Percentiles rank a stretch among this genome's conserved stretches.
These are phyloP conservation scores for Drechslera avenae DNA, from an alignment of 2,329 filamentous ascomycete genomes.

Conservation along the genomic window DNA sequence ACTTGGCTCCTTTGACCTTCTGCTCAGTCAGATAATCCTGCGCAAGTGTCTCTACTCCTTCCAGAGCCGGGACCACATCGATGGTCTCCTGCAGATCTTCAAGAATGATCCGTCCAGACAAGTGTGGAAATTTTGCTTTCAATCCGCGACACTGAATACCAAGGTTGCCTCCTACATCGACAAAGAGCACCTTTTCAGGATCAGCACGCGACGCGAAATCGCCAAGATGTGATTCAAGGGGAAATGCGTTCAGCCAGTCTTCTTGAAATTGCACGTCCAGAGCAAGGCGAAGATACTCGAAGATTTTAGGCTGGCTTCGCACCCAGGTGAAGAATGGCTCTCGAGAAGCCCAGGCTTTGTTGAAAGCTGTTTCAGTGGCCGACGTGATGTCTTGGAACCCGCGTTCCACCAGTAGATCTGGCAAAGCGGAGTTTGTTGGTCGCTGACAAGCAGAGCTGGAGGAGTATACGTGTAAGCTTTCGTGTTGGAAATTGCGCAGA, in stretches of 20 bases:
- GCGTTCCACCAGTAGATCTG: neutral
- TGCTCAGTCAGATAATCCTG: conserved; percentile 1
- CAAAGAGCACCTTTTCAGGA: conserved; percentile 2
- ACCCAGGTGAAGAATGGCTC: conserved; percentile 1
- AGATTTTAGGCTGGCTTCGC: neutral
- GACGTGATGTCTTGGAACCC: neutral
- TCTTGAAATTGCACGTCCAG: conserved; percentile 1
- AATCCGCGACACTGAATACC: conserved; percentile 1
- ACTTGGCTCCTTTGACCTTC: conserved; percentile 1
- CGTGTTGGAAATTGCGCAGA: neutral
- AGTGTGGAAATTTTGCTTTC: neutral
- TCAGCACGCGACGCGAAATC: neutral
- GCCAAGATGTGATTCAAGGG: neutral
- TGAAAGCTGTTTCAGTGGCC: neutral
- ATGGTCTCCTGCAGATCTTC: conserved; percentile 1
- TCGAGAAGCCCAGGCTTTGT: neutral
- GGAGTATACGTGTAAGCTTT: neutral
- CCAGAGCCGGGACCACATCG: neutral
- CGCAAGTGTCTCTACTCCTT: neutral
- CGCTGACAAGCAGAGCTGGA: neutral
- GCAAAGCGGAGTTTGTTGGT: conserved; percentile 1
- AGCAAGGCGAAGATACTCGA: conserved; percentile 1
- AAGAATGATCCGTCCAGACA: conserved; percentile 1
- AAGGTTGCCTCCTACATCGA: conserved; percentile 1
- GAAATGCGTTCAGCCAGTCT: conserved; percentile 1